A percentile compares a stretch with the other conserved stretches of the same genome.
phyloP scores from a whole-genome alignment of 2,329 filamentous ascomycete species.

The Penicillium sp. region DNA sequence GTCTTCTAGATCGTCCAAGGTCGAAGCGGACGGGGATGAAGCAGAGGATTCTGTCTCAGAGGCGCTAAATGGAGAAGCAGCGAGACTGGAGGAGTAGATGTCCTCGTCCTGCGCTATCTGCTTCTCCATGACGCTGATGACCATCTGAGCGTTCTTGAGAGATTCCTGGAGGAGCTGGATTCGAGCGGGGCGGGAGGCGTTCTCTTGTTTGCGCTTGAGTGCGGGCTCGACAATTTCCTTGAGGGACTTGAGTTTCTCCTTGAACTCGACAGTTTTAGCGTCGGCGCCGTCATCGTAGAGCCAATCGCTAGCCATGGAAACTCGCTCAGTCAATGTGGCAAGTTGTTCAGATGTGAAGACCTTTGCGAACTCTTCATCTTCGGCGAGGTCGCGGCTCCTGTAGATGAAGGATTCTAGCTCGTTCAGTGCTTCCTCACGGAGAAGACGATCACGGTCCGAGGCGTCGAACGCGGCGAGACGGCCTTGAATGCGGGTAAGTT shows the following conservation, averaged over 20 bases:
- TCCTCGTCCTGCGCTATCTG: conserved; percentile 75
- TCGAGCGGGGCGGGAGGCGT: conserved; percentile 70
- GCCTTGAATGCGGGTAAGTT: conserved; percentile 62
- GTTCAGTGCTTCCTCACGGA: conserved; percentile 87
- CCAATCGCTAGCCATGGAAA: conserved; percentile 80
- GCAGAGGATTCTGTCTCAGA: conserved; percentile 37
- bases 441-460: conserved; percentile 77
- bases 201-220: conserved; percentile 74
- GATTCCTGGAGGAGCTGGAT: conserved; percentile 70
- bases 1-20: conserved; percentile 78
- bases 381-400: conserved; percentile 79
- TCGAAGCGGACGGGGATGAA: conserved; percentile 46
- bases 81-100: conserved; percentile 60
- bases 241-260: conserved; percentile 75
- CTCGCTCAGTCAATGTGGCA: conserved; percentile 67
- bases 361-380: conserved; percentile 73
- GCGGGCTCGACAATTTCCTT: conserved; percentile 79
- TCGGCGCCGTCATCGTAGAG: conserved; percentile 83
- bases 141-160: conserved; percentile 72
- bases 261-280: conserved; percentile 75
- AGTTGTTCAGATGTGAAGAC: conserved; percentile 73
- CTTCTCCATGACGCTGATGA: conserved; percentile 71
- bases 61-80: conserved; percentile 45
- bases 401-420: conserved; percentile 95
- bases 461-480: conserved; percentile 82